phyloP scores from a whole-genome alignment of 2,329 filamentous ascomycete genomes.

The Aspergillus spinulosporus region DNA sequence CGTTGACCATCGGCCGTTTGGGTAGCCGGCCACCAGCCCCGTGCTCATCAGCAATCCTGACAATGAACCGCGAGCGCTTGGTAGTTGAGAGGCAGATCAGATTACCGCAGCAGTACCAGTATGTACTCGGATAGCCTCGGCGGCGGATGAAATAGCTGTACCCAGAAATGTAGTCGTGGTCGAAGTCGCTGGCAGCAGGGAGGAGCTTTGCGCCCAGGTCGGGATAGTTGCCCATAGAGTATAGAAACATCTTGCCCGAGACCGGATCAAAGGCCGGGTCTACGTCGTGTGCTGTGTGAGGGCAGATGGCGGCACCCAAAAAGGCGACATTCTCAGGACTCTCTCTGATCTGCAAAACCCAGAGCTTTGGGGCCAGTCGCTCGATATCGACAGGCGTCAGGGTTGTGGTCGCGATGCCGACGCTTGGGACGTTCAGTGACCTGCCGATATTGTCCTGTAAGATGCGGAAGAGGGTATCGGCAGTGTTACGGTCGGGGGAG shows the following conservation, averaged over 20 bases:
- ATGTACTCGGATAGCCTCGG: constrained; percentile 4
- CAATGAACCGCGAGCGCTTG: constrained; percentile 4
- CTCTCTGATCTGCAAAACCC: constrained; percentile 1
- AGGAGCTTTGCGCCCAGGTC: neutral
- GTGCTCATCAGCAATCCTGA: neutral
- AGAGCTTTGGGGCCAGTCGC: constrained; percentile 4
- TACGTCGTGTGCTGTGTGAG: neutral
- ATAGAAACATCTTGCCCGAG: constrained; percentile 4
- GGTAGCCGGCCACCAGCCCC: too few species aligned
- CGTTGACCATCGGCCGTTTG: neutral
- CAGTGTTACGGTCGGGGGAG: constrained; percentile 7
- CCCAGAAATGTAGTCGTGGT: constrained; percentile 9
- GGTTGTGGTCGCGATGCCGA: neutral
- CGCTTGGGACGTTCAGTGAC: neutral
- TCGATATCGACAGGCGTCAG: neutral
- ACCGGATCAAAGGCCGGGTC: neutral
- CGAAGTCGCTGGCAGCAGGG: neutral
- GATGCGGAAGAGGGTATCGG: constrained; percentile 7
- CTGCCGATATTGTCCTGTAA: constrained; percentile 1
- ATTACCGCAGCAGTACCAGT: constrained; percentile 12
- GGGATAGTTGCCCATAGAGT: neutral
- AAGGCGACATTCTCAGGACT: neutral
- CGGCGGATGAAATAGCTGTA: constrained; percentile 9
- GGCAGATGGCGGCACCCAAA: neutral
- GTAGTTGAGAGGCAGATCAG: constrained; percentile 6